A percentile compares a stretch with the other conserved stretches of the same genome.
phyloP scores from a whole-genome alignment of 129 eudicot species.

The Glebionis coronaria region DNA sequence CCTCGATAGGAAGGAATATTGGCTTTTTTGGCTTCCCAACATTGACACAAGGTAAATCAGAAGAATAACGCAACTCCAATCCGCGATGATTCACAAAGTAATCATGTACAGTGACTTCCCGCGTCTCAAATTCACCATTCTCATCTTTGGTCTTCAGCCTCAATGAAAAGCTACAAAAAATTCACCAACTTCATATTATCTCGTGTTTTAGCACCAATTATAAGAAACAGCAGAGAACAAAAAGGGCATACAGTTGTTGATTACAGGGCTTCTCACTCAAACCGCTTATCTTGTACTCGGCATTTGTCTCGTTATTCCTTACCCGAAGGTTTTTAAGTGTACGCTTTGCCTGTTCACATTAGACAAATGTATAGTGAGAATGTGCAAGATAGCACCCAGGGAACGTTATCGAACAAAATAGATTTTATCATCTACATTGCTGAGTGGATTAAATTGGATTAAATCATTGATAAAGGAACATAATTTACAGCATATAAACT shows the following conservation, averaged over 20 bases:
- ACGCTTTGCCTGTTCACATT: constrained; percentile 62
- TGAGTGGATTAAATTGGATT: too few relatives aligned
- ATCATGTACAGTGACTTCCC: constrained; percentile 69
- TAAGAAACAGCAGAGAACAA: neutral
- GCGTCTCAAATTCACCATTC: constrained; percentile 40
- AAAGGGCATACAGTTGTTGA: constrained; percentile 52
- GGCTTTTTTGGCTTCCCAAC: constrained; percentile 89
- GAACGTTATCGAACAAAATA: neutral
- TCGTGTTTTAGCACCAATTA: constrained; percentile 1
- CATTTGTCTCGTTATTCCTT: constrained; percentile 48
- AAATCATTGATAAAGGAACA: too few relatives aligned
- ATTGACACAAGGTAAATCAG: constrained; percentile 76
- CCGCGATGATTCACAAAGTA: constrained; percentile 74
- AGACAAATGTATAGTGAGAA: neutral
- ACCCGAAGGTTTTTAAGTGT: constrained; percentile 79
- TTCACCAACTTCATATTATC: neutral
- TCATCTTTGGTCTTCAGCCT: constrained; percentile 55
- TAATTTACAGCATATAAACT: too few relatives aligned
- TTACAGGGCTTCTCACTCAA: constrained; percentile 75
- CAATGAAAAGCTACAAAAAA: constrained; percentile 53
- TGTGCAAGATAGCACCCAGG: neutral
- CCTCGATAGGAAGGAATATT: constrained; percentile 82
- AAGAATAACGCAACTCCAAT: constrained; percentile 59
- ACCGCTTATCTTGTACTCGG: constrained; percentile 80
- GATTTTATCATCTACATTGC: too few relatives aligned